phyloP scores from a whole-genome alignment of 148 eudicot genomes.

The Agrostemma githago region DNA sequence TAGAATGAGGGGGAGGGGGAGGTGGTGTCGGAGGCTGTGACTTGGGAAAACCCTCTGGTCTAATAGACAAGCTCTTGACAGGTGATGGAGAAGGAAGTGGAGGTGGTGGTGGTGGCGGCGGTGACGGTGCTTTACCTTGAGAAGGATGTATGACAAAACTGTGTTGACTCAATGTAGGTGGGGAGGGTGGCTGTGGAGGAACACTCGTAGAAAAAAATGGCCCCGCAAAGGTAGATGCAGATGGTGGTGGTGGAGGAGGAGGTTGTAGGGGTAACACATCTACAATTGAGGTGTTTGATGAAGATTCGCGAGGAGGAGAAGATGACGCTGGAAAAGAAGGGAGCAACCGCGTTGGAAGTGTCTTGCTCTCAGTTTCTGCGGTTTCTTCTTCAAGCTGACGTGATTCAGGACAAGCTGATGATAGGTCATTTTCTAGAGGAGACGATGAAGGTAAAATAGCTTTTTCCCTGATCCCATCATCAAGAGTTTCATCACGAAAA shows the following conservation, averaged over 20 bases:
- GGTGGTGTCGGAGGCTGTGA: slow-evolving; percentile 31
- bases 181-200: slow-evolving; percentile 29
- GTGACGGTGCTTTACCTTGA: slow-evolving; percentile 8
- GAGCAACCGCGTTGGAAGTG: slow-evolving; percentile 18
- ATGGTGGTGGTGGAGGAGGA: slow-evolving; percentile 27
- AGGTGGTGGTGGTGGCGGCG: slow-evolving; percentile 23
- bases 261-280: slow-evolving; percentile 13
- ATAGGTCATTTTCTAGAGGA: slow-evolving; percentile 2
- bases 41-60: not conserved
- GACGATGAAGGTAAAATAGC: slow-evolving; percentile 7
- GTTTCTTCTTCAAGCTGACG: slow-evolving; percentile 19
- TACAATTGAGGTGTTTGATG: slow-evolving; percentile 2
- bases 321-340: slow-evolving; percentile 30
- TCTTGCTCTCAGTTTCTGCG: slow-evolving; percentile 6
- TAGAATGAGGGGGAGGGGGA: slow-evolving; percentile 17
- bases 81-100: slow-evolving; percentile 21
- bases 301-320: slow-evolving; percentile 22
- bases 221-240: not conserved
- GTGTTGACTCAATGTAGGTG: slow-evolving; percentile 16
- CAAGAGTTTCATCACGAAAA: slow-evolving; percentile 17
- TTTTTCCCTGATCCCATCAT: slow-evolving; percentile 22
- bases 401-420: slow-evolving; percentile 18
- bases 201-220: slow-evolving; percentile 29
- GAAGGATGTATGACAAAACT: not conserved
- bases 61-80: not conserved